Percentiles rank a stretch among this genome's conserved stretches.
These are phyloP conservation scores for Schwanniomyces vanrijiae DNA, from an alignment of 805 yeast species.

Conservation along the genomic window DNA sequence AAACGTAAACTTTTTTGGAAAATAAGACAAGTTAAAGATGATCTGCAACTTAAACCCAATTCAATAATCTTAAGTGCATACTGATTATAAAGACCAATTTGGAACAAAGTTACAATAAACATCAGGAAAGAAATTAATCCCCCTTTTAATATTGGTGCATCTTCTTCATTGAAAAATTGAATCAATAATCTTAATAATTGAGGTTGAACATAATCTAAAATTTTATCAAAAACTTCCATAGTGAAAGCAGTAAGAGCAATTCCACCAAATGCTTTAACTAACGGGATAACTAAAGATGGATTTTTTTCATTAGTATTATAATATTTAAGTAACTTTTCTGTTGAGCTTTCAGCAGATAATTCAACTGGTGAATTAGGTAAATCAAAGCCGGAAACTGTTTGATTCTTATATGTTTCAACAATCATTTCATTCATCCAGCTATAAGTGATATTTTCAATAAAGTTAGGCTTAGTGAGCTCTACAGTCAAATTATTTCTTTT, in stretches of 20 bases:
- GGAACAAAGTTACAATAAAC: constrained; percentile 59
- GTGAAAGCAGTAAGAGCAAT: constrained; percentile 19
- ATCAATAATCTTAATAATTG: constrained; percentile 72
- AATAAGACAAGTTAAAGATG: constrained; percentile 23
- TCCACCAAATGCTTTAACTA: constrained; percentile 27
- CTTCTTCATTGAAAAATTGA: constrained; percentile 49
- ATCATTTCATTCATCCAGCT: constrained; percentile 51
- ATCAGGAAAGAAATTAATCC: constrained; percentile 60
- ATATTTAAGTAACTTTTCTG: constrained; percentile 14
- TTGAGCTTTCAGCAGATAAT: constrained; percentile 19
- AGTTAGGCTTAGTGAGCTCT: constrained; percentile 21
- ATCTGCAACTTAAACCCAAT: constrained; percentile 61
- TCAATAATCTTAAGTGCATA: constrained; percentile 58
- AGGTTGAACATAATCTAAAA: constrained; percentile 70
- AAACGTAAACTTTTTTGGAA: constrained; percentile 29
- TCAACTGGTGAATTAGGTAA: constrained; percentile 29
- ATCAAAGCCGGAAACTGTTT: constrained; percentile 33
- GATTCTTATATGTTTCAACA: constrained; percentile 35
- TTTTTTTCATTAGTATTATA: constrained; percentile 12
- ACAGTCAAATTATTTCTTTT: constrained; percentile 14
- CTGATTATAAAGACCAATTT: constrained; percentile 67
- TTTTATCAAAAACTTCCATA: constrained; percentile 21
- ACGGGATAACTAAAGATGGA: constrained; percentile 14
- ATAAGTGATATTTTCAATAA: constrained; percentile 42
- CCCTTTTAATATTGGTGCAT: constrained; percentile 55